Percentiles rank a stretch among this genome's conserved stretches.
Evolutionary conservation across 164 flowering plant genomes (phyloP).

Genomic region (Liquidambar formosana): DNA sequence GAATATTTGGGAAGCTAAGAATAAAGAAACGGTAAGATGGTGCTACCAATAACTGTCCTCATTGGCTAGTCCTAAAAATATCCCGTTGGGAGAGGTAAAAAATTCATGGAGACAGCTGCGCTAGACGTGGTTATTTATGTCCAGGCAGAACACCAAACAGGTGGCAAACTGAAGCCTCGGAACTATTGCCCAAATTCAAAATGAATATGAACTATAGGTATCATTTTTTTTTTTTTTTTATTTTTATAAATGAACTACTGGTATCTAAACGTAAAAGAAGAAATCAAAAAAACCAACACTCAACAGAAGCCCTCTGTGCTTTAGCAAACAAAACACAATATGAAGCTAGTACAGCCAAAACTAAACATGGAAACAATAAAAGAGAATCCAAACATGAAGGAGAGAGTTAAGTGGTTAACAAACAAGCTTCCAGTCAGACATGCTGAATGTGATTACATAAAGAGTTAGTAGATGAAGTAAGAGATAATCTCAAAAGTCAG

Average conservation of each 20-base stretch:
- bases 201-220: no score
- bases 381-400: not conserved
- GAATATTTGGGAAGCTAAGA: not conserved
- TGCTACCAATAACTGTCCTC: not conserved
- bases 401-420: no score
- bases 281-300: no score
- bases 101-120: not conserved
- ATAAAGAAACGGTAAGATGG: not conserved
- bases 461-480: no score
- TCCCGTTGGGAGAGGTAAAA: not conserved
- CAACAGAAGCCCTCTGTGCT: not conserved
- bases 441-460: no score
- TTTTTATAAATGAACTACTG: no score
- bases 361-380: not conserved
- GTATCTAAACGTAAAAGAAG: no score
- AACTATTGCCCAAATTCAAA: no score
- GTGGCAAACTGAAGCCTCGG: no score
- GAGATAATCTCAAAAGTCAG: not conserved
- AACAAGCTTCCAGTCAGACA: not conserved
- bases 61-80: not conserved
- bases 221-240: no score
- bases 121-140: conserved; percentile 1
- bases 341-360: not conserved
- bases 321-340: not conserved
- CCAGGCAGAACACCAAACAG: not conserved